phyloP scores from a whole-genome alignment of 2,329 filamentous ascomycete genomes.

The Microcyclospora tardicrescens region DNA sequence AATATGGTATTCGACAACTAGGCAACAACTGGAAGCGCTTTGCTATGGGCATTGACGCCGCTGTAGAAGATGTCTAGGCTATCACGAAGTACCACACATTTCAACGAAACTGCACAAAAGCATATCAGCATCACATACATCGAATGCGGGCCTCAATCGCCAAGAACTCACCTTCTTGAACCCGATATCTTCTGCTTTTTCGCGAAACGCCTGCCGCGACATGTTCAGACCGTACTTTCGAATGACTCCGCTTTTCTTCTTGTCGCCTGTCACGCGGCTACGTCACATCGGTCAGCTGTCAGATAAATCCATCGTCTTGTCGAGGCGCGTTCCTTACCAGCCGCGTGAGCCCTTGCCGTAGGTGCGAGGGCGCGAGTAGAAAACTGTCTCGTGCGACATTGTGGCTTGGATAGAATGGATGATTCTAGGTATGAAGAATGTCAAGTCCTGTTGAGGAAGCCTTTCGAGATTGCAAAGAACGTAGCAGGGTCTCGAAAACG shows the following conservation, averaged over 20 bases:
- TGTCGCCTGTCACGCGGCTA: constrained; percentile 17
- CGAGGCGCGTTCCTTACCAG: constrained; percentile 6
- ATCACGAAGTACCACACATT: no score
- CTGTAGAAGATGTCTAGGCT: background rate
- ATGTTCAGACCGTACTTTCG: constrained; percentile 19
- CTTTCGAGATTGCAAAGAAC: no score
- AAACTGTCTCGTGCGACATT: constrained; percentile 18
- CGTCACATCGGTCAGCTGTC: background rate
- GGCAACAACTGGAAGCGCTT: constrained; percentile 68
- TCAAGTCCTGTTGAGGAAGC: no score
- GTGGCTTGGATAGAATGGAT: background rate
- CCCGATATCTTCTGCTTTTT: constrained; percentile 18
- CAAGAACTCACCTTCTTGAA: constrained; percentile 12
- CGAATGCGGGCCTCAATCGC: no score
- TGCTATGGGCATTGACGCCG: constrained; percentile 43
- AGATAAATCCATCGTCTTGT: background rate
- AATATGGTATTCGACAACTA: constrained; percentile 55
- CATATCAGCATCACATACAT: no score
- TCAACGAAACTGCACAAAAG: no score
- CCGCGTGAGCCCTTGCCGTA: constrained; percentile 17
- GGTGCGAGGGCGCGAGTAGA: constrained; percentile 15
- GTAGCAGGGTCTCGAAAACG: no score
- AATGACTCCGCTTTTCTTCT: constrained; percentile 16
- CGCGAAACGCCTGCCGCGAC: constrained; percentile 16
- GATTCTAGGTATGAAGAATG: no score